Evolutionary conservation across 2,329 filamentous ascomycete genomes (phyloP).

Genomic region (Monosporascus sp.): DNA sequence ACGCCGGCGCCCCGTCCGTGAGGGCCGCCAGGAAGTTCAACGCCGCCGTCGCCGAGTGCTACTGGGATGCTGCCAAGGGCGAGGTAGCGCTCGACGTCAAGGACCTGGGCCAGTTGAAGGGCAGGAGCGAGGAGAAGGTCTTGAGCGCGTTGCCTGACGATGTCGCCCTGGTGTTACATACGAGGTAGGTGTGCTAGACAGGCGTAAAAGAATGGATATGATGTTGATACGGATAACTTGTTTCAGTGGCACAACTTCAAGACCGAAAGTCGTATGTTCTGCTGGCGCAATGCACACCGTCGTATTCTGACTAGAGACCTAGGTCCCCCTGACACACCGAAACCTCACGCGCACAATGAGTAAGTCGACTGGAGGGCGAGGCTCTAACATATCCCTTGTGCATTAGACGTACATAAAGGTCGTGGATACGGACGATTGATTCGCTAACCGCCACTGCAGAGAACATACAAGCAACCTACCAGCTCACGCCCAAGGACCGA

Average conservation of each 20-base stretch:
- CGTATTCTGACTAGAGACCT: conserved; percentile 10
- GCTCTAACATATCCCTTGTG: neutral
- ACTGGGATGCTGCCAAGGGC: conserved; percentile 60
- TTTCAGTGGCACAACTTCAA: conserved; percentile 68
- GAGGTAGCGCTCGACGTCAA: conserved; percentile 76
- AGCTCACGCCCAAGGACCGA: conserved; percentile 64
- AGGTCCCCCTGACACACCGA: conserved; percentile 72
- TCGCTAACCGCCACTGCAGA: conserved; percentile 31
- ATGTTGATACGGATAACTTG: conserved; percentile 10
- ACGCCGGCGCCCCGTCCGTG: conserved; percentile 64
- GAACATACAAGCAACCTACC: conserved; percentile 76
- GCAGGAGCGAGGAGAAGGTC: conserved; percentile 33
- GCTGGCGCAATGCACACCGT: neutral
- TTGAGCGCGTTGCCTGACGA: conserved; percentile 64
- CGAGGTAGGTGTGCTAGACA: conserved; percentile 39
- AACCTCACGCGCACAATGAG: conserved; percentile 80
- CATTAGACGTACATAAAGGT: neutral
- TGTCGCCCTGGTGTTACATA: conserved; percentile 76
- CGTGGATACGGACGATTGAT: neutral
- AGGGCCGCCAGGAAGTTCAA: conserved; percentile 73
- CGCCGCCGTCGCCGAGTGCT: conserved; percentile 82
- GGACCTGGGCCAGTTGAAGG: conserved; percentile 62
- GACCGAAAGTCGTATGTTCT: conserved; percentile 69
- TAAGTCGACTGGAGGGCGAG: conserved; percentile 28
- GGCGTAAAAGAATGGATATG: too few species aligned